A percentile compares a stretch with the other conserved stretches of the same genome.
These are phyloP conservation scores for Hyphodiscus sp. DNA, from an alignment of 2,329 filamentous ascomycete species.

Conservation along the genomic window DNA sequence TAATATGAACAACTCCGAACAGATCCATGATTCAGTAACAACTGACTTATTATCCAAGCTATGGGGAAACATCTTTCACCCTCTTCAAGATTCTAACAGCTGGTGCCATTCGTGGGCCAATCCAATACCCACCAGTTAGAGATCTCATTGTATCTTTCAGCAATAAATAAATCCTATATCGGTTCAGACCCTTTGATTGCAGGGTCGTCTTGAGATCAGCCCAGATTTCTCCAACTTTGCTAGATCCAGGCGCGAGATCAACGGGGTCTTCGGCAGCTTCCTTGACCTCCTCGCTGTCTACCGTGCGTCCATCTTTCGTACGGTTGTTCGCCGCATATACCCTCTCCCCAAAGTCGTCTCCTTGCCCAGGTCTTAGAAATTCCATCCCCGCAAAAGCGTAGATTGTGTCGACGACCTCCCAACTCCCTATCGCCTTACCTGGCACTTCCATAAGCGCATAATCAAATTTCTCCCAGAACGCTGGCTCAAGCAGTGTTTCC, in stretches of 20 bases:
- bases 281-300: slow-evolving; percentile 14
- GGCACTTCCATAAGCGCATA: slow-evolving; percentile 54
- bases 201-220: slow-evolving; percentile 20
- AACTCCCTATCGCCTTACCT: slow-evolving; percentile 41
- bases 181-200: slow-evolving; percentile 22
- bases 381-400: slow-evolving; percentile 54
- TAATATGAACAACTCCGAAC: too few species aligned
- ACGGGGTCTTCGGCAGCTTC: slow-evolving; percentile 20
- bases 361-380: slow-evolving; percentile 43
- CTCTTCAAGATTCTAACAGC: slow-evolving; percentile 25
- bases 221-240: slow-evolving; percentile 18
- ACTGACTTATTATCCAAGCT: not conserved
- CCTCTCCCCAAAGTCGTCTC: slow-evolving; percentile 14
- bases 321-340: slow-evolving; percentile 24
- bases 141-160: slow-evolving; percentile 35
- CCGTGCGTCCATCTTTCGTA: slow-evolving; percentile 6
- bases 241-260: slow-evolving; percentile 23
- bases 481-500: slow-evolving; percentile 36
- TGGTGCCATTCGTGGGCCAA: slow-evolving; percentile 55
- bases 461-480: slow-evolving; percentile 59
- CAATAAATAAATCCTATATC: slow-evolving; percentile 23
- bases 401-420: slow-evolving; percentile 51
- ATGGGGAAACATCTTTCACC: slow-evolving; percentile 8
- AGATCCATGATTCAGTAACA: not conserved
- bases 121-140: slow-evolving; percentile 55